Evolutionary conservation across 129 eudicot genomes (phyloP), one percentile per base, ranked within the genome.

Genomic region (Flaveria linearis): DNA sequence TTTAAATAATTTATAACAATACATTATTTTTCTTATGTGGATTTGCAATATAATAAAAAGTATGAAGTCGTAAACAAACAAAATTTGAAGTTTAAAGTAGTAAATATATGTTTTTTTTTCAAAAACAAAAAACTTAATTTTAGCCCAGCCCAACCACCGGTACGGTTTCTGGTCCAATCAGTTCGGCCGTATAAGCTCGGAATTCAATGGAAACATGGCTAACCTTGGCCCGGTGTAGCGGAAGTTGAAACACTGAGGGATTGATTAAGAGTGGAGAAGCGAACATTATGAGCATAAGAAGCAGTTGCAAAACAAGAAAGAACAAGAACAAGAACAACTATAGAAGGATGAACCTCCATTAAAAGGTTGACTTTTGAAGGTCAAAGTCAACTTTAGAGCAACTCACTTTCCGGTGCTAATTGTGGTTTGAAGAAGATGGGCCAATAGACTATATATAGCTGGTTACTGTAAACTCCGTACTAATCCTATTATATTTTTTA

Each of bases 211-310:
- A 45, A 30, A 33, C 16, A 65, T 20, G n/a, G 18, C 36, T 16
- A 43, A 78, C 81, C 81, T 79, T 66, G 60, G 74, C 57, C 33
- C 55, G 81, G 14, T 55, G 76, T 60, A 3, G 87, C 20, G 46
- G 91, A 82, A 23, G 84, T 51, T 9, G 83, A 36, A 78, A 89
- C 86, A 26, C 69, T 45, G 46, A 89, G 87, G 70, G 91, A 80
- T 47, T 62, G 73, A 67, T 75, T 72, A 33, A 89, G 91, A 57
- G 87, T 61, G 45, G 88, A 80, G 84, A 86, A 82, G 76, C 55
- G 66, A 13, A 70, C 86, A 73, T 80, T 80, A 11, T 73, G 83
- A 33, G 82, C 91, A 84, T 82, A 77, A 69, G 82, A 79, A 74
- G 77, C 22, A 22, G 81, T 72, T 11, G 69, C 74, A 39, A 81